These are phyloP conservation scores for Dalbergia cochinchinensis DNA, from an alignment of 306 rosid genomes.

Conservation along the genomic window DNA sequence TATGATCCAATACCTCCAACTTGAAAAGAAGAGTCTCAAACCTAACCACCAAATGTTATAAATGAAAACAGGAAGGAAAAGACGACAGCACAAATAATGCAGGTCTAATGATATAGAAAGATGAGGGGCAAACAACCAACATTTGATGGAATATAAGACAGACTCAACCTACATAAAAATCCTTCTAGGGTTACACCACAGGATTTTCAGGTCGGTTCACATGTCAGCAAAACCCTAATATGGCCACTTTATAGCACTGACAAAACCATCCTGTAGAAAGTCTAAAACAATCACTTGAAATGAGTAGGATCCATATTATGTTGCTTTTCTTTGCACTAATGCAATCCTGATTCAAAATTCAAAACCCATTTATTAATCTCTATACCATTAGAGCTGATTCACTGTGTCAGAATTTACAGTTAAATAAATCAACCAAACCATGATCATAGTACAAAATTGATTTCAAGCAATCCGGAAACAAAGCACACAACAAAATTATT, in stretches of 20 bases:
- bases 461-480: conserved; percentile 23
- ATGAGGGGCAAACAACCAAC: conserved; percentile 14
- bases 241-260: conserved; percentile 16
- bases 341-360: conserved; percentile 6
- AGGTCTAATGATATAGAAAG: conserved; percentile 22
- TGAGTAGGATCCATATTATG: conserved; percentile 14
- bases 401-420: conserved; percentile 22
- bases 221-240: conserved; percentile 32
- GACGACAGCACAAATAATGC: conserved; percentile 27
- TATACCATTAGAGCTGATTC: background rate
- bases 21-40: conserved; percentile 84
- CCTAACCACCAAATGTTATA: conserved; percentile 58
- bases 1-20: conserved; percentile 97
- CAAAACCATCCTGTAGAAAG: conserved; percentile 16
- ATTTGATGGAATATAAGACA: conserved; percentile 9
- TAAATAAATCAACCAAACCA: conserved; percentile 34
- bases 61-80: conserved; percentile 39
- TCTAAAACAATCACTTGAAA: conserved; percentile 26
- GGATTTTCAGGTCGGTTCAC: conserved; percentile 34
- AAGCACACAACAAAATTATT: background rate
- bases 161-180: conserved; percentile 1
- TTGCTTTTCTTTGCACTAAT: conserved; percentile 11
- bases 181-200: background rate
- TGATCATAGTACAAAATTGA: background rate
- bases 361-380: conserved; percentile 16